These are phyloP conservation scores for Setaria viridis DNA, from an alignment of 202 grass and related monocot species.

Conservation along the genomic window DNA sequence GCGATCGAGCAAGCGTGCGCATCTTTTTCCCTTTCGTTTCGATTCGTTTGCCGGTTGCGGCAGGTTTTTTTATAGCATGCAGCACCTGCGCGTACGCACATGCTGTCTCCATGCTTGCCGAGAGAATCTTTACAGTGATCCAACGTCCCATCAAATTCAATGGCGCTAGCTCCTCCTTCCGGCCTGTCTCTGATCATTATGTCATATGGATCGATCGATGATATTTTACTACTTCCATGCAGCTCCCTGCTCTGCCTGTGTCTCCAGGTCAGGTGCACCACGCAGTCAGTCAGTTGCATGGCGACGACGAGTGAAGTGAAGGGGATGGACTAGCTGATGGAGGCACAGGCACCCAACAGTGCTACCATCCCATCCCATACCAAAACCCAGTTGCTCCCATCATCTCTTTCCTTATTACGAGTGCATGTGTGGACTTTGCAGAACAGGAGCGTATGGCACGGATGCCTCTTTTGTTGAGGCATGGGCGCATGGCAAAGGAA, in stretches of 20 bases:
- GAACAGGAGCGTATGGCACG: constrained; percentile 10
- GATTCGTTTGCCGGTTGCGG: neutral
- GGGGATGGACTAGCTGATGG: neutral
- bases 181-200: constrained; percentile 24
- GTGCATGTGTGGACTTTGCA: neutral
- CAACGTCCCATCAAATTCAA: constrained; percentile 55
- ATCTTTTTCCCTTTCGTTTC: neutral
- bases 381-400: neutral
- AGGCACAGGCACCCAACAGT: neutral
- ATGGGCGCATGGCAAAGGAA: constrained; percentile 4
- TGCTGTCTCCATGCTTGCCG: constrained; percentile 14
- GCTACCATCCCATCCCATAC: neutral
- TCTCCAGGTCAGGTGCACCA: neutral
- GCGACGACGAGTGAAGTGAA: neutral
- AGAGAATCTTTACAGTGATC: constrained; percentile 68
- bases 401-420: neutral
- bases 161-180: constrained; percentile 6
- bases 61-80: neutral
- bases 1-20: neutral
- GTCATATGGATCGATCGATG: neutral
- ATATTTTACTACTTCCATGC: neutral
- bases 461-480: constrained; percentile 2
- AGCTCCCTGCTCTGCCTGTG: neutral
- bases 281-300: neutral
- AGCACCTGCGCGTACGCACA: neutral